These are phyloP conservation scores for Aspergillus udagawae DNA, from an alignment of 2,329 filamentous ascomycete genomes.

Conservation along the genomic window DNA sequence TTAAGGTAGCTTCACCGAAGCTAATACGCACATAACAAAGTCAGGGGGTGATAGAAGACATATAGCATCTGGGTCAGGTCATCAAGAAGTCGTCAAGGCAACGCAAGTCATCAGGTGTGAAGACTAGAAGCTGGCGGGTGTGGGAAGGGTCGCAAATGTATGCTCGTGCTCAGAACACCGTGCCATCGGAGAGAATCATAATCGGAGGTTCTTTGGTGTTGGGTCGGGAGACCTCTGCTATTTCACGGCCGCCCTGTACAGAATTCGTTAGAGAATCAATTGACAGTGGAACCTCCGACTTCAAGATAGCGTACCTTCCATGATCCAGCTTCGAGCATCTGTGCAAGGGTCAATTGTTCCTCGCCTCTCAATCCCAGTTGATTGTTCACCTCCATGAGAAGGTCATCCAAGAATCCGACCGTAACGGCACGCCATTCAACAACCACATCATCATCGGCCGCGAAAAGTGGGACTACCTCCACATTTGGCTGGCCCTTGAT, in stretches of 20 bases:
- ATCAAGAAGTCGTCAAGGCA: slow-evolving; percentile 30
- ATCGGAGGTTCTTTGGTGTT: slow-evolving; percentile 97
- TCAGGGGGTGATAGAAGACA: slow-evolving; percentile 8
- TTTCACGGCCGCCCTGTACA: slow-evolving; percentile 77
- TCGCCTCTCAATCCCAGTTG: slow-evolving; percentile 64
- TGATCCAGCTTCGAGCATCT: slow-evolving; percentile 91
- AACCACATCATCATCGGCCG: slow-evolving; percentile 70
- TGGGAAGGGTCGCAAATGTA: slow-evolving; percentile 17
- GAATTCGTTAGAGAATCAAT: slow-evolving; percentile 28
- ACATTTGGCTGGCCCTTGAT: slow-evolving; percentile 67
- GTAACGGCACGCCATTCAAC: slow-evolving; percentile 76
- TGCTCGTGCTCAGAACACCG: slow-evolving; percentile 67
- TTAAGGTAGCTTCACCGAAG: background rate
- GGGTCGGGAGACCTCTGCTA: slow-evolving; percentile 89
- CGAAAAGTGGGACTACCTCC: slow-evolving; percentile 71
- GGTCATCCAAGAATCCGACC: slow-evolving; percentile 68
- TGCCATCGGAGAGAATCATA: slow-evolving; percentile 92
- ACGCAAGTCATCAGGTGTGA: slow-evolving; percentile 14
- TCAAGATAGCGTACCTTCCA: slow-evolving; percentile 74
- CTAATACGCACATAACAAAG: background rate
- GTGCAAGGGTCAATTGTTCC: slow-evolving; percentile 70
- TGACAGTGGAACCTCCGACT: background rate
- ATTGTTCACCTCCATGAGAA: slow-evolving; percentile 65
- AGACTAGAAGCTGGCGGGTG: slow-evolving; percentile 14
- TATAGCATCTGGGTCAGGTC: slow-evolving; percentile 28